Evolutionary conservation across 139 green algal genomes (phyloP), one percentile per base, ranked within the genome.

Genomic region (Chlorella sorokiniana): DNA sequence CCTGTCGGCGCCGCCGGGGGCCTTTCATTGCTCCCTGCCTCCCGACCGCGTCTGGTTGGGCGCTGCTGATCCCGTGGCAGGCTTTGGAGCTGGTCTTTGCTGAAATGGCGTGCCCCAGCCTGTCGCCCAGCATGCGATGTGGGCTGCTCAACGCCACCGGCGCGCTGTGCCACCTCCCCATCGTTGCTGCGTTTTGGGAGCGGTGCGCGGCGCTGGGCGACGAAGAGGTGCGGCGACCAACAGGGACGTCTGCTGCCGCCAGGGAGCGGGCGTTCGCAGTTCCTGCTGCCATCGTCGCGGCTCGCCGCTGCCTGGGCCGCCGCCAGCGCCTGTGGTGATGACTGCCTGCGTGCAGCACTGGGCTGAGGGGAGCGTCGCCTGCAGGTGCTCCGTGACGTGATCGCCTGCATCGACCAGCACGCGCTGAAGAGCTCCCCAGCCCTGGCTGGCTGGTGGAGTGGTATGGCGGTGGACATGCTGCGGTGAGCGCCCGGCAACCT

Each of bases 81-180:
- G 42, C 69, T 3, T 7, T 62, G n/a, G 69, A 61, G 42, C 69
- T 76, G 8, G 69, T 42, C 10, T 41, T 29, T 7, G 42, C 42
- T 22, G 69, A 76, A 38, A 76, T 76, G 69, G 42, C 29, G 42
- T 38, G 69, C 29, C 25, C 69, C 29, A 25, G 62, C 44, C 69
- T 76, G 29, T 41, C 29, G 23, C 42, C 69, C 69, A 59, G 35
- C 69, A 61, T 63, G 69, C 44, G 69, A 2, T 54, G 41, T 8
- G 69, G 27, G 27, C 69, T 76, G 42, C 69, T 76, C 33, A 18
- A n/a, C 11, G 69, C 42, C 29, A 76, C 42, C 27, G 25, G 16
- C 29, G 29, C 14, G 16, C 69, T 76, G 69, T 7, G 48, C 7
- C 42, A 25, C 1, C 1, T 27, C 25, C 29, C 8, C 42, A 5